Base-by-base conservation (phyloP, 2,329 filamentous ascomycete genomes). In the Colletotrichum eleusines region DNA sequence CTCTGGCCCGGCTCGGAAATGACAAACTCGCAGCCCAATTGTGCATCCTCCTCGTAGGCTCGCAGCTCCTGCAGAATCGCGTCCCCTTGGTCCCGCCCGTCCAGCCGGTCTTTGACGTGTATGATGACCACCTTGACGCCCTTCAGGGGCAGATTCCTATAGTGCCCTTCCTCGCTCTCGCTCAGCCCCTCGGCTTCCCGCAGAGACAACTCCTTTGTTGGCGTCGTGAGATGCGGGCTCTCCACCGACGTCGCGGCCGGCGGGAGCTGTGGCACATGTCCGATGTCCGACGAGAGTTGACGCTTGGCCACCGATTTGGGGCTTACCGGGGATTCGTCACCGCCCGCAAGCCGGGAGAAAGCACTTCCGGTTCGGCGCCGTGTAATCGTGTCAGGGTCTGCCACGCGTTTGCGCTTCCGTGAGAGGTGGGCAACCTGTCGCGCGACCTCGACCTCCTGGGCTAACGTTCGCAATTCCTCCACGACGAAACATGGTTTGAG, bases 81-180 rank as follows among this genome's bases (percentile, higher is more conserved):
- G 4, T 93, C 89, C 0, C 81, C 44, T 84, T 87, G 2, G 87
- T 89, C 58, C 83, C 89, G 88, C 0, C 90, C 93, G 77, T 97
- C 94, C 11, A 98, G 83, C 28, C 88, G 91, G 74, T 98, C 95
- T 79, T 99, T 99, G 77, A 98, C 89, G 78, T 99, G 96, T 46
- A 98, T 98, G 66, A 98, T 89, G 60, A 98, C 90, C 1, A 99
- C 85, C 73, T 90, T 92, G 35, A 98, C 78, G 0, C 94, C 94
- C 63, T 86, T 84, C 5, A 99, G 84, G 8, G 90, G 90, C 12
- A n/a, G 70, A 51, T 62, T 63, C 42, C 38, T 18, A 51, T 23
- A n/a, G n/a, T 67, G 31, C 28, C 68, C 68, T 14, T 71, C 68
- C 23, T 71, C 68, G n/a, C 46, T 50, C 33, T 70, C 69, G 59